Evolutionary conservation across 257 asterid species (phyloP), one percentile per base, ranked within the genome.

Genomic region (Nyctanthes arbortristis): DNA sequence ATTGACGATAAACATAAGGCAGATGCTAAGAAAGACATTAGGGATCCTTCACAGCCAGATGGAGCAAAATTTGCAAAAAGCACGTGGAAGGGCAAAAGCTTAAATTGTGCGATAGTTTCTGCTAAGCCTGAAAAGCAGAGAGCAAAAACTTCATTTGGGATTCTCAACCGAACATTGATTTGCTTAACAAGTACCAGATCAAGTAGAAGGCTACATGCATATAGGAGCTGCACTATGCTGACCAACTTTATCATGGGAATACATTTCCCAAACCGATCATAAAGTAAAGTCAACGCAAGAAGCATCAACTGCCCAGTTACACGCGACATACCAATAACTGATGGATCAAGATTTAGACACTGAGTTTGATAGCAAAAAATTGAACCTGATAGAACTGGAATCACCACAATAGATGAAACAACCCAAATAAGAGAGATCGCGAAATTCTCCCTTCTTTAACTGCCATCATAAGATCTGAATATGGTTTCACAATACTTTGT

Each of bases 321-420:
- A 63, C 85, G 87, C 1, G 97, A 88, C 96, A 90, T 72, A 63
- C 98, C 97, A 3, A 90, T 85, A 43, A 93, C 61, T 20, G 85
- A 84, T 2, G 98, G 85, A 65, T 79, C 83, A 9, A 93, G 92
- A 80, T 84, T 85, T 70, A 93, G 73, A 35, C 82, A 77, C 63
- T 88, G 97, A 2, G 90, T 87, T 76, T 93, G 98, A 77, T 87
- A 93, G 87, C 97, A 93, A 73, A 93, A 93, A 27, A 87, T 37
- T 0, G 98, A 88, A 61, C 97, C 98, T 3, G 98, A 90, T 4
- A 93, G 70, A 34, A 80, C 31, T 0, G 98, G 97, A 73, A 83
- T 84, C 5, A 71, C 22, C 52, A 80, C 5, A 63, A 90, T 79
- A 5, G 97, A 90, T 33, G 83, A 75, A 65, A 88, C 86, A 7